Evolutionary conservation across 768 basidiomycete species (phyloP), one percentile per base, ranked within the genome.

Genomic region (Panellus pusillus): DNA sequence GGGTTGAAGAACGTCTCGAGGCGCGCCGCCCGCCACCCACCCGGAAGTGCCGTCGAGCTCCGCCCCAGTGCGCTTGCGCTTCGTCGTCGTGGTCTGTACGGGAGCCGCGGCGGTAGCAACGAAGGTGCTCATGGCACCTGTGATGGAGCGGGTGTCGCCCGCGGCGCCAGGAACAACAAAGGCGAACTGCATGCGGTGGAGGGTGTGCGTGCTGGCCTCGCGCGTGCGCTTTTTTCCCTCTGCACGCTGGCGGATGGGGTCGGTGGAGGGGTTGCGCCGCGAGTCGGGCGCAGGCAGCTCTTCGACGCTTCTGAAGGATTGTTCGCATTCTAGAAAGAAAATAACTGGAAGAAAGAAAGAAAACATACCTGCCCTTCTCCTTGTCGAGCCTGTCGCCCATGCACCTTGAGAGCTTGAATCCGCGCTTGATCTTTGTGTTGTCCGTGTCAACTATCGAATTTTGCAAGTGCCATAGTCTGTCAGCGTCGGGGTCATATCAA

Each of bases 331-430:
- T n/a, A 31, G 36, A 24, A 20, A 32, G 32, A 50, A 9, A 44
- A 37, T 14, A 47, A 51, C 27, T n/a, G n/a, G n/a, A n/a, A 32
- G 52, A 40, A 2, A 38, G 29, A 46, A 6, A 50, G 31, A 28
- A 20, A 36, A 81, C 89, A 59, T 46, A 91, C 91, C 89, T 74
- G 66, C 91, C 91, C 73, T 92, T 93, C 74, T 93, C 91, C 74
- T 90, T 91, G 79, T 93, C 91, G 63, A 93, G 78, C 70, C 90
- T 92, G 76, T 93, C 91, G 59, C 91, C 82, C 92, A 93, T 93
- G 68, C 72, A 81, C 71, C 88, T 90, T 63, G 87, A 89, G 50
- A 93, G 83, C 64, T 90, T 89, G 79, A 93, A 93, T 72, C 93
- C 90, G 44, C 91, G 87, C 68, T 91, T 91, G 14, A 86, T 83